Evolutionary conservation across 2,329 filamentous ascomycete genomes (phyloP).

Genomic region (Colletotrichum zoysiae): DNA sequence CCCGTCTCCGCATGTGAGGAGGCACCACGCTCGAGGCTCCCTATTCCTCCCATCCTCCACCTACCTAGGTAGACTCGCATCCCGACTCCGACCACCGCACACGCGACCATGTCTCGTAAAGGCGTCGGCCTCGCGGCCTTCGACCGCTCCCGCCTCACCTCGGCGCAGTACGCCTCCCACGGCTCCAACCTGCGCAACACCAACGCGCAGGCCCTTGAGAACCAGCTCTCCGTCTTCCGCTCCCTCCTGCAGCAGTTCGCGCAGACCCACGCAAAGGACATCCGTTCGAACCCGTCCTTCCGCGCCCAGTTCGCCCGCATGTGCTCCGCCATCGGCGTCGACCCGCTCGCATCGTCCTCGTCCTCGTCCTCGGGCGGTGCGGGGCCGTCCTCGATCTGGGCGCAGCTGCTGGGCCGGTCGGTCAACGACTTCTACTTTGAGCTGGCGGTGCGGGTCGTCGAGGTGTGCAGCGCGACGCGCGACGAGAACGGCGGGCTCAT

Average conservation of each 20-base stretch:
- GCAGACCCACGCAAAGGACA: slow-evolving; percentile 93
- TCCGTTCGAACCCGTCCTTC: slow-evolving; percentile 94
- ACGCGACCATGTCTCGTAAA: slow-evolving; percentile 75
- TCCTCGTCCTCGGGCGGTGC: slow-evolving; percentile 53
- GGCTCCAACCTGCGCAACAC: slow-evolving; percentile 86
- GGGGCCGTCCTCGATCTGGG: slow-evolving; percentile 82
- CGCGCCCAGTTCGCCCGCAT: slow-evolving; percentile 98
- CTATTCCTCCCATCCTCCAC: not conserved
- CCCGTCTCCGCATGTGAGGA: slow-evolving; percentile 1
- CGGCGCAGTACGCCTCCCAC: slow-evolving; percentile 90
- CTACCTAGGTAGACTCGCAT: not conserved
- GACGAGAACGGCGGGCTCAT: slow-evolving; percentile 94
- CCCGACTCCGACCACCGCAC: not conserved
- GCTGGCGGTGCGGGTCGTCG: slow-evolving; percentile 93
- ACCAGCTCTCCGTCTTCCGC: slow-evolving; percentile 95
- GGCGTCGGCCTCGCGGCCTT: slow-evolving; percentile 93
- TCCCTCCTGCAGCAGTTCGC: slow-evolving; percentile 95
- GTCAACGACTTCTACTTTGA: slow-evolving; percentile 99
- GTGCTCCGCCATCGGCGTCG: slow-evolving; percentile 96
- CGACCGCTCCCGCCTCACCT: slow-evolving; percentile 84
- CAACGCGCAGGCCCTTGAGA: slow-evolving; percentile 88
- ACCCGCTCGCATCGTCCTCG: slow-evolving; percentile 78
- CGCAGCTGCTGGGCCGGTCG: slow-evolving; percentile 88
- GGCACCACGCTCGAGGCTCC: not conserved
- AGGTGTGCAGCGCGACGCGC: slow-evolving; percentile 88